A percentile compares a stretch with the other conserved stretches of the same genome.
Evolutionary conservation across 176 grass and related monocot species (phyloP).

Genomic region (Carex cristatella): DNA sequence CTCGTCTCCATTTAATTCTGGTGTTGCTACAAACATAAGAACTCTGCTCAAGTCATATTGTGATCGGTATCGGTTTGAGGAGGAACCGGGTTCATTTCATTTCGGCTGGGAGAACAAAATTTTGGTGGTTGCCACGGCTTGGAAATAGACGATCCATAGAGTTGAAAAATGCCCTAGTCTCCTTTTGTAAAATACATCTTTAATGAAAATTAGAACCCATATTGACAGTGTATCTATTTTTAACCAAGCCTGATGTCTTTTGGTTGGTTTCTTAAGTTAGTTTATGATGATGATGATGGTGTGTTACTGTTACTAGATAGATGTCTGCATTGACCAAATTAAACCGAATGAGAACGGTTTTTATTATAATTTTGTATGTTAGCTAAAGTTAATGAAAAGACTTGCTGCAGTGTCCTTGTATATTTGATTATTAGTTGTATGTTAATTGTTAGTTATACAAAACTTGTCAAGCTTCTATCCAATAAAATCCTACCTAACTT

Average conservation of each 20-base stretch:
- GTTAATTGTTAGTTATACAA: neutral
- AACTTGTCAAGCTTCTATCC: neutral
- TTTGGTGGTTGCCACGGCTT: conserved; percentile 79
- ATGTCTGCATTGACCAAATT: conserved; percentile 7
- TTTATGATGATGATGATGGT: neutral
- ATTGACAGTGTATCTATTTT: conserved; percentile 5
- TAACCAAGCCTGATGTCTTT: neutral
- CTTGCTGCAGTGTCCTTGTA: neutral
- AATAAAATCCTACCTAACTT: neutral
- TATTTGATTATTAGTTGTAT: neutral
- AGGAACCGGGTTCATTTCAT: conserved; percentile 67
- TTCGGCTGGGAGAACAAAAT: conserved; percentile 91
- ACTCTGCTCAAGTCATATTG: conserved; percentile 63
- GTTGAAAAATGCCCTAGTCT: neutral
- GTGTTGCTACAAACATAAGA: conserved; percentile 49
- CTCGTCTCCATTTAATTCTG: conserved; percentile 51
- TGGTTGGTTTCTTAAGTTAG: conserved; percentile 8
- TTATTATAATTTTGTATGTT: neutral
- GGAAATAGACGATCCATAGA: conserved; percentile 40
- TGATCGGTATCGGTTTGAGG: conserved; percentile 67
- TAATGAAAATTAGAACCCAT: neutral
- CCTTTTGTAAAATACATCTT: conserved; percentile 23
- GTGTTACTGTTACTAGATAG: neutral
- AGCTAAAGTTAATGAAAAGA: neutral
- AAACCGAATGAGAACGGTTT: neutral